Evolutionary conservation across 352 stramenopile species (phyloP), one percentile per base, ranked within the genome.

Genomic region (Phytophthora melonis): DNA sequence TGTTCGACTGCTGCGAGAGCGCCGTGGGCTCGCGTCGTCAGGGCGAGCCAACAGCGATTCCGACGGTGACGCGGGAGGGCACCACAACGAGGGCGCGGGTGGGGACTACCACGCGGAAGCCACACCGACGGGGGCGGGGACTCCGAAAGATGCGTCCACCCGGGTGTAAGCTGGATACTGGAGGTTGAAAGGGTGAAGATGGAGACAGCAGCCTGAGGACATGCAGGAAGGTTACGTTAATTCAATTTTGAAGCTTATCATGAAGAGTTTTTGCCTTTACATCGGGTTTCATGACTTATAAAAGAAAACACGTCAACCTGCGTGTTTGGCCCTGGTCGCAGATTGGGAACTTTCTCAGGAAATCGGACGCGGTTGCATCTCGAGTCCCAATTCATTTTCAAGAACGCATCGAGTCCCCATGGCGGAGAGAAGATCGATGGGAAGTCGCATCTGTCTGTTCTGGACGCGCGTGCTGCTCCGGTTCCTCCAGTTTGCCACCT

Each of bases 401-500:
- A 66, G 49, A 63, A 62, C 32, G 9, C 25, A 11, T 57, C 32
- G 25, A 32, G 9, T 39, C 50, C 50, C 50, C 50, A 76, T 77
- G 70, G 52, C 50, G 18, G 60, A 45, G 21, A 63, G 21, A 49
- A 49, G 10, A 53, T 54, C 36, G 8, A 27, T 23, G 49, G 30
- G 45, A 19, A 68, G 32, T 50, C 36, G 59, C 1, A 30, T 77
- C 13, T 75, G 68, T 18, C 63, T 72, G 41, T 63, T 86, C 5
- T 81, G 66, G 58, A 71, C 77, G 39, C 80, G 83, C 5, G 68
- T 82, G 70, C 13, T 89, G 13, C 68, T 94, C 41, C 87, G 87
- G 53, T 74, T 92, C 50, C 66, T 93, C 45, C 82, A 94, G 59
- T 92, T 92, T 58, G 67, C 72, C 32, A 78, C 74, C 72, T 88